Evolutionary conservation across 306 rosid genomes (phyloP).

Genomic region (Lotus japonicus): DNA sequence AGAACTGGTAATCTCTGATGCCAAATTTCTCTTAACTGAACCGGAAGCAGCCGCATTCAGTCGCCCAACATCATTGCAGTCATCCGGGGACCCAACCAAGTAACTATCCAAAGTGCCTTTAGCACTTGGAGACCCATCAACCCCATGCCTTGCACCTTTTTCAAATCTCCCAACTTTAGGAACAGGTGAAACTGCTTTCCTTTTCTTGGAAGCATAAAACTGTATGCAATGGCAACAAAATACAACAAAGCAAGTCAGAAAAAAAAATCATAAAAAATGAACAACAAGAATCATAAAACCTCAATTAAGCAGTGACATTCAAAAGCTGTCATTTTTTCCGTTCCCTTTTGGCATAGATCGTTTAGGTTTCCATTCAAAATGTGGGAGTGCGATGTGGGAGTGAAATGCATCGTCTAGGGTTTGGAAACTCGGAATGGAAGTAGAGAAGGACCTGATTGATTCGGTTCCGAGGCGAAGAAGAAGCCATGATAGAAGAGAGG

Average conservation of each 20-base stretch:
- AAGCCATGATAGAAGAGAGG: conserved; percentile 55
- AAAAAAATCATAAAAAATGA: neutral
- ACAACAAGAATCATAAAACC: neutral
- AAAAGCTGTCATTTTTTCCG: neutral
- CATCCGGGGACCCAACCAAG: conserved; percentile 53
- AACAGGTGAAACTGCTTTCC: conserved; percentile 58
- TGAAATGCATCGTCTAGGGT: conserved; percentile 22
- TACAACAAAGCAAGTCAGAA: neutral
- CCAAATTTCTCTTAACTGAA: conserved; percentile 49
- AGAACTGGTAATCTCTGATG: conserved; percentile 33
- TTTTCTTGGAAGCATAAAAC: conserved; percentile 82
- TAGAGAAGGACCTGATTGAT: conserved; percentile 58
- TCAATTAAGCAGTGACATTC: neutral
- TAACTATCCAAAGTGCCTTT: conserved; percentile 59
- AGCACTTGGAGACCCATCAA: conserved; percentile 64
- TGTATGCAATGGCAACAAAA: conserved; percentile 17
- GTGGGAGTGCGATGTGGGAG: neutral
- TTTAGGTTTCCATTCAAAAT: neutral
- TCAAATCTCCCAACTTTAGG: conserved; percentile 46
- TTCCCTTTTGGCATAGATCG: neutral
- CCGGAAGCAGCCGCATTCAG: no score
- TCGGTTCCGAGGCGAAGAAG: conserved; percentile 58
- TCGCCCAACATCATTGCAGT: neutral
- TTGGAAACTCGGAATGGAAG: neutral
- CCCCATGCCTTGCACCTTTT: conserved; percentile 33